Evolutionary conservation across 208 protist species (phyloP), one percentile per base, ranked within the genome.

Genomic region (Leishmania amazonensis): DNA sequence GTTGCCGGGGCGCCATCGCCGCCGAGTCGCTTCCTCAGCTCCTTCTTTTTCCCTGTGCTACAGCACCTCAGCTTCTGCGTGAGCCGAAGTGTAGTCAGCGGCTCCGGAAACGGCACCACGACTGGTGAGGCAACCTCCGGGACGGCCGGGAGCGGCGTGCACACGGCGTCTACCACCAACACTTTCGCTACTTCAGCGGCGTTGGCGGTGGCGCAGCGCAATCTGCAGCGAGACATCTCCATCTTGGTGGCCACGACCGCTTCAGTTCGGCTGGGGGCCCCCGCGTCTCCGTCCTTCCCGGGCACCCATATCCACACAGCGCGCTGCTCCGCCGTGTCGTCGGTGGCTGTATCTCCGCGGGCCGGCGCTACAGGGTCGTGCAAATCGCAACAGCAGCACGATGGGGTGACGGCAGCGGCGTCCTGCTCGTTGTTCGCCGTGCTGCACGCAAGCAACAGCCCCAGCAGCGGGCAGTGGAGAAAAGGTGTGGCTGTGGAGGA

Each of bases 221-320:
- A 81, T 31, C 67, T 89, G 65, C 85, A 89, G 51, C 65, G 74
- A 31, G 80, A 85, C 67, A 89, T 89, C 42, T 89, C 82, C 1
- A 80, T 64, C 42, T 62, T 89, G 31, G 85, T 89, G 9, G 81
- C 82, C 72, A 76, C 82, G 5, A 79, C 85, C 9, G 79, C 76
- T 2, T 68, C 83, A 8, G 83, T 64, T 28, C 83, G 79, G 70
- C 78, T 74, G 24, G 21, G 35, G 8, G 17, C 76, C 38, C 62
- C 72, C 31, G 72, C 47, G 2, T 60, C 72, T 60, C 62, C 72
- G 31, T 9, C 72, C 51, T 19, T 60, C 28, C 58, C 72, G 7
- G 49, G 28, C 3, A 45, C 72, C 13, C 49, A n/a, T n/a, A 4
- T 9, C 9, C 47, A 60, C 49, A 76, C 72, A 31, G 51, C 49